Evolutionary conservation across 164 flowering plant species (phyloP).

Genomic region (Liriodendron chinense): DNA sequence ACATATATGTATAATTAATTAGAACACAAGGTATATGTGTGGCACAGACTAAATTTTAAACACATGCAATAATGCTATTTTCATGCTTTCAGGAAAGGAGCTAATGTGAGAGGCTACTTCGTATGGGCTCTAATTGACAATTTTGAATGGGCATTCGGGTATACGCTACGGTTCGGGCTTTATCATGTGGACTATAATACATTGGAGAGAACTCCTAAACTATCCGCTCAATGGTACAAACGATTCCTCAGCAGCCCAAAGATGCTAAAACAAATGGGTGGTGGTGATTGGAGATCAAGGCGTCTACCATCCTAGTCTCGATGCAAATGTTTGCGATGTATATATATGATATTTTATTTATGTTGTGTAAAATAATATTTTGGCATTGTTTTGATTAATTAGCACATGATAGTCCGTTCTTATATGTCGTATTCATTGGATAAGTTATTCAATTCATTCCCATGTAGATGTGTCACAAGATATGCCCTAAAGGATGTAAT

Average conservation of each 20-base stretch:
- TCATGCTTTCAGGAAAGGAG: conserved; percentile 9
- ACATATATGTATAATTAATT: too few species aligned
- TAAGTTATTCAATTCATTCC: too few species aligned
- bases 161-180: conserved; percentile 29
- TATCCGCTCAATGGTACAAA: conserved; percentile 40
- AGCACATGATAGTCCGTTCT: too few species aligned
- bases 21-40: too few species aligned
- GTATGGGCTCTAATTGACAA: conserved; percentile 41
- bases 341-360: too few species aligned
- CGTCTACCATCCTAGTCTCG: neutral
- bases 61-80: neutral
- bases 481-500: too few species aligned
- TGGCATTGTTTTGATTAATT: too few species aligned
- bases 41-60: too few species aligned
- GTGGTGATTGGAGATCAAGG: neutral
- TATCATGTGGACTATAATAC: conserved; percentile 31
- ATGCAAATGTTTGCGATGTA: too few species aligned
- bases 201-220: conserved; percentile 34
- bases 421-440: too few species aligned
- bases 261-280: neutral
- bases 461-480: too few species aligned
- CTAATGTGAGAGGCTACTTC: conserved; percentile 23
- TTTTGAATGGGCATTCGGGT: conserved; percentile 42
- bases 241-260: conserved; percentile 19
- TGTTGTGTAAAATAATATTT: too few species aligned